These are phyloP conservation scores for Gossypium arboreum DNA, from an alignment of 345 rosid genomes.

Conservation along the genomic window DNA sequence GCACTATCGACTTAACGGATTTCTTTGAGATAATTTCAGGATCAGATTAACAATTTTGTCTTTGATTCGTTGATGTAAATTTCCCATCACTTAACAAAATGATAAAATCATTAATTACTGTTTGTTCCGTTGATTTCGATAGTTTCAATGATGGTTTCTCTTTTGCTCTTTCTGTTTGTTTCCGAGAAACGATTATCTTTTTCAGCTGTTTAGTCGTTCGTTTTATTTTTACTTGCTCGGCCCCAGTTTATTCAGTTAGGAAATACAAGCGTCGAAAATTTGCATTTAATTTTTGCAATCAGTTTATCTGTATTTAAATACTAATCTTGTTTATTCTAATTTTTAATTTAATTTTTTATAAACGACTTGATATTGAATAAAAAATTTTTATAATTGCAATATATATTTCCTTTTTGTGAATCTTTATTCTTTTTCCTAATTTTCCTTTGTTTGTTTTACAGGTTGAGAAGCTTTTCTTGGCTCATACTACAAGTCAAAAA, in stretches of 20 bases:
- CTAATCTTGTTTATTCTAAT: not conserved
- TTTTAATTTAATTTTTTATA: no score
- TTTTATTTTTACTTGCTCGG: not conserved
- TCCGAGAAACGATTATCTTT: not conserved
- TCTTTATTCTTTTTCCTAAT: not conserved
- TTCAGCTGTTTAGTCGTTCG: not conserved
- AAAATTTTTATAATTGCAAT: not conserved
- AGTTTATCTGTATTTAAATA: not conserved
- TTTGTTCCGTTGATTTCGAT: not conserved
- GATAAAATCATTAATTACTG: not conserved
- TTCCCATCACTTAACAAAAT: not conserved
- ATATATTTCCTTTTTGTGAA: not conserved
- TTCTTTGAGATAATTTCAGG: not conserved
- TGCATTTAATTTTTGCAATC: not conserved
- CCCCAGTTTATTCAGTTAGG: not conserved
- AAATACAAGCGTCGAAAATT: not conserved
- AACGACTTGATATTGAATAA: not conserved
- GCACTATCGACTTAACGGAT: not conserved
- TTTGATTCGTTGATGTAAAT: not conserved
- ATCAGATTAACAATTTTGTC: not conserved
- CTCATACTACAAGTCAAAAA: slow-evolving; percentile 1
- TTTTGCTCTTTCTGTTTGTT: slow-evolving; percentile 8
- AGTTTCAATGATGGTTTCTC: not conserved
- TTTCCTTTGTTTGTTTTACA: slow-evolving; percentile 5
- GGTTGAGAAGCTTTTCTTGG: slow-evolving; percentile 11